Evolutionary conservation across 1,284 basidiomycete species (phyloP).

Genomic region (Erythrobasidium hasegawianum): DNA sequence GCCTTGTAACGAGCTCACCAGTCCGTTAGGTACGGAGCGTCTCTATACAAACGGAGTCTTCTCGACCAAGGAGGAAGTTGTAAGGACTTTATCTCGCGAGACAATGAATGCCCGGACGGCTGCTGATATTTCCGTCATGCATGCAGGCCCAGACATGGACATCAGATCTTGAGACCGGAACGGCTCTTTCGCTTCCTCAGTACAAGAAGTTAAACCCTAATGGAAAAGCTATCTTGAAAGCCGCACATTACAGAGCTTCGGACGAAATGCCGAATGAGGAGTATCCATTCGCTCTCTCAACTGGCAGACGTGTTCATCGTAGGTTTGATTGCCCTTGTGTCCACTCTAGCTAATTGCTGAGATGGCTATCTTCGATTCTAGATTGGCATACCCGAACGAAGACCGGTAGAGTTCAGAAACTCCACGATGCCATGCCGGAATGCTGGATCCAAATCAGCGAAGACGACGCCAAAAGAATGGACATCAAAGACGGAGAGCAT

Average conservation of each 20-base stretch:
- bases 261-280: slow-evolving; percentile 19
- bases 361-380: not conserved
- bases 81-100: not conserved
- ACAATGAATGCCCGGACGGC: too few species aligned
- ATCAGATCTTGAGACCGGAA: slow-evolving; percentile 15
- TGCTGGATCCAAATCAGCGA: not conserved
- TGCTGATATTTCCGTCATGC: too few species aligned
- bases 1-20: slow-evolving; percentile 21
- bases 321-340: not conserved
- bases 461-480: slow-evolving; percentile 1
- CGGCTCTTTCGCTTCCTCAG: not conserved
- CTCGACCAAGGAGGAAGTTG: slow-evolving; percentile 5
- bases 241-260: slow-evolving; percentile 2
- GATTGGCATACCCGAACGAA: slow-evolving; percentile 23
- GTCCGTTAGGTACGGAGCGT: slow-evolving; percentile 3
- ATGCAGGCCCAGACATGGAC: slow-evolving; percentile 18
- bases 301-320: slow-evolving; percentile 5
- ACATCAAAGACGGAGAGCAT: slow-evolving; percentile 12
- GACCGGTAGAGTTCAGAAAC: slow-evolving; percentile 2
- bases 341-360: not conserved
- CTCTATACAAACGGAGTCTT: slow-evolving; percentile 14
- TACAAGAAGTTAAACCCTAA: slow-evolving; percentile 9
- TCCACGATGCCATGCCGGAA: slow-evolving; percentile 11
- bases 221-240: slow-evolving; percentile 21
- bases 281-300: slow-evolving; percentile 3